A percentile compares a stretch with the other conserved stretches of the same genome.
These are phyloP conservation scores for Penicillium turbatum DNA, from an alignment of 495 filamentous ascomycete species.

Conservation along the genomic window DNA sequence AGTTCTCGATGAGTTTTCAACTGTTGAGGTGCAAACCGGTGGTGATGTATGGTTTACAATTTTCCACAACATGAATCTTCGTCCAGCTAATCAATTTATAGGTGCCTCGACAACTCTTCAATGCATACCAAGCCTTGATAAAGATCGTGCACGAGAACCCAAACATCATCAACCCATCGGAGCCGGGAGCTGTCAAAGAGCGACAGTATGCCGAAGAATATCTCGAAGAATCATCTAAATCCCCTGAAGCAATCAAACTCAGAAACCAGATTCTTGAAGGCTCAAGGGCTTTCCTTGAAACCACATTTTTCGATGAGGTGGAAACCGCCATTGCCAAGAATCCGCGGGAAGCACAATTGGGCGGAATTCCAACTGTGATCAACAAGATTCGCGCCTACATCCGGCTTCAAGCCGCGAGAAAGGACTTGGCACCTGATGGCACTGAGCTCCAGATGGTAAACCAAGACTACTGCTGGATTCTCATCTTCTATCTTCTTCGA, in stretches of 20 bases:
- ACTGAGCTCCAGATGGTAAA: conserved; percentile 66
- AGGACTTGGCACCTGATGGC: conserved; percentile 74
- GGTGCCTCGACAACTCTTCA: conserved; percentile 62
- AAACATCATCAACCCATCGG: conserved; percentile 46
- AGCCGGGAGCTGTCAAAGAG: conserved; percentile 57
- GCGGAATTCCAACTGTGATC: conserved; percentile 77
- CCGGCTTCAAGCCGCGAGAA: conserved; percentile 65
- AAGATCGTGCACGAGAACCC: conserved; percentile 65
- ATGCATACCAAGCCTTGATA: conserved; percentile 74
- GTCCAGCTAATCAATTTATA: conserved; percentile 25
- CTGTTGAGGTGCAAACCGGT: conserved; percentile 62
- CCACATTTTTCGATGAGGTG: conserved; percentile 64
- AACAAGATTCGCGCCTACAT: conserved; percentile 93
- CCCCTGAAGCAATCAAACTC: conserved; percentile 53
- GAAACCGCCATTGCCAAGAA: conserved; percentile 73
- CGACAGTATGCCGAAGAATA: conserved; percentile 74
- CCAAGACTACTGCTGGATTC: conserved; percentile 84
- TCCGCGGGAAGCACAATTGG: conserved; percentile 82
- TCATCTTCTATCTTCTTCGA: conserved; percentile 89
- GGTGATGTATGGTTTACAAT: conserved; percentile 50
- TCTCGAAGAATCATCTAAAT: conserved; percentile 63
- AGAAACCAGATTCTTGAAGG: conserved; percentile 74
- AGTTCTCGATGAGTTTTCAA: conserved; percentile 65
- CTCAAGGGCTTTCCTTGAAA: conserved; percentile 71
- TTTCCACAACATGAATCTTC: neutral